Evolutionary conservation across 2,329 filamentous ascomycete genomes (phyloP).

Genomic region (Trichoderma atroviride): DNA sequence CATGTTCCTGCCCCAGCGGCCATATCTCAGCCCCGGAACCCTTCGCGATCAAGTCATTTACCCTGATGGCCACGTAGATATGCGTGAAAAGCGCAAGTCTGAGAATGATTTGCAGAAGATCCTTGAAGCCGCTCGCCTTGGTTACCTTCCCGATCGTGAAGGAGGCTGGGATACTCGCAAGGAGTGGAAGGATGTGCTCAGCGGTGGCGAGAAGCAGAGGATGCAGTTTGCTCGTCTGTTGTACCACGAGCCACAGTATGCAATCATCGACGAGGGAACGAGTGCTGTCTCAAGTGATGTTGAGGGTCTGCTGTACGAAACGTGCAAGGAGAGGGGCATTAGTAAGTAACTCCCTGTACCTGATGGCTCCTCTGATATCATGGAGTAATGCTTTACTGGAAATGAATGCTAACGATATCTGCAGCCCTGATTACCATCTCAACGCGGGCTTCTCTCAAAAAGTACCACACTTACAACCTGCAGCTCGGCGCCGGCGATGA

Average conservation of each 20-base stretch:
- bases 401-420: background rate
- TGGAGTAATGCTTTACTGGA: background rate
- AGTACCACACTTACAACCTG: slow-evolving; percentile 92
- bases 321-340: slow-evolving; percentile 88
- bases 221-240: slow-evolving; percentile 88
- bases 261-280: slow-evolving; percentile 93
- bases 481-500: slow-evolving; percentile 78
- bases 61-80: slow-evolving; percentile 90
- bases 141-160: slow-evolving; percentile 88
- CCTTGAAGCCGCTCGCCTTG: slow-evolving; percentile 80
- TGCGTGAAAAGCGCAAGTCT: slow-evolving; percentile 76
- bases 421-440: slow-evolving; percentile 90
- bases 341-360: slow-evolving; percentile 60
- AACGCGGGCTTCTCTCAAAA: slow-evolving; percentile 89
- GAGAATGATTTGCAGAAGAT: slow-evolving; percentile 78
- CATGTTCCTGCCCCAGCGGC: slow-evolving; percentile 96
- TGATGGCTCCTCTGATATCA: background rate
- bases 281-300: slow-evolving; percentile 93
- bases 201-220: slow-evolving; percentile 94
- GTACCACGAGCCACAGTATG: slow-evolving; percentile 94
- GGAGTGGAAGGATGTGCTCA: slow-evolving; percentile 98
- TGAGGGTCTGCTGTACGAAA: slow-evolving; percentile 90
- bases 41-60: slow-evolving; percentile 97
- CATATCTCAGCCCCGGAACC: slow-evolving; percentile 89
- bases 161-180: slow-evolving; percentile 96